phyloP scores from a whole-genome alignment of 768 basidiomycete species.

The Leucosporidium scottii region DNA sequence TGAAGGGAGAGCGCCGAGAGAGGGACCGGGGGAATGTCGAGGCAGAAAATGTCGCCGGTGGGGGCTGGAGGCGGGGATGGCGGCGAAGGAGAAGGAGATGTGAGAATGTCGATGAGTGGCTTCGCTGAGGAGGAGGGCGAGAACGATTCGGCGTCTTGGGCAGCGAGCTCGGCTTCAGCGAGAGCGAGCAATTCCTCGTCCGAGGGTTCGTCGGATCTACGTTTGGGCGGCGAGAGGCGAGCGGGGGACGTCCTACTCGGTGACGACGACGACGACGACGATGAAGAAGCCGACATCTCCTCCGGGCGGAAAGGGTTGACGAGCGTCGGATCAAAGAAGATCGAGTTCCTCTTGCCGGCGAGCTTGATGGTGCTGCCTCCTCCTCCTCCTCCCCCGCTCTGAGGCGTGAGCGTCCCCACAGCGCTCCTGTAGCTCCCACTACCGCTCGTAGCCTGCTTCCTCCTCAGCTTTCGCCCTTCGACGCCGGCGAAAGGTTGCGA shows the following conservation, averaged over 20 bases:
- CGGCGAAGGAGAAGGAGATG: background rate
- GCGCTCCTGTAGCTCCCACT: background rate
- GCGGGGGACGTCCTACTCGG: background rate
- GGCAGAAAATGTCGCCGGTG: background rate
- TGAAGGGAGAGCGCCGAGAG: slow-evolving; percentile 19
- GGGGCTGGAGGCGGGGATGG: background rate
- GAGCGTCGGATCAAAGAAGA: background rate
- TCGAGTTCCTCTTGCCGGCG: slow-evolving; percentile 1
- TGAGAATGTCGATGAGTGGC: background rate
- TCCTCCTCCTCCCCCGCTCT: background rate
- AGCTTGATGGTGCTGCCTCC: background rate
- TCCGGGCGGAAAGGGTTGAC: background rate
- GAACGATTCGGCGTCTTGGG: background rate
- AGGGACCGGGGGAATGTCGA: background rate
- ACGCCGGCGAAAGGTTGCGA: too few species aligned
- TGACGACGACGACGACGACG: too few species aligned
- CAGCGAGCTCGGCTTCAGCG: too few species aligned
- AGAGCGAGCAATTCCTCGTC: too few species aligned
- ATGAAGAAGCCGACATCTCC: background rate
- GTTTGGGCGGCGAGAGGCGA: too few species aligned
- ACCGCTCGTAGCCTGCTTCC: background rate
- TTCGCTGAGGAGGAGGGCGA: background rate
- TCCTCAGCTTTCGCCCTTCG: background rate
- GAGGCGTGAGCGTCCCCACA: background rate
- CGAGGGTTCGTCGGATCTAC: too few species aligned